A percentile compares a stretch with the other conserved stretches of the same genome.
phyloP scores from a whole-genome alignment of 352 stramenopile species.

The Nothophytophthora sp. region DNA sequence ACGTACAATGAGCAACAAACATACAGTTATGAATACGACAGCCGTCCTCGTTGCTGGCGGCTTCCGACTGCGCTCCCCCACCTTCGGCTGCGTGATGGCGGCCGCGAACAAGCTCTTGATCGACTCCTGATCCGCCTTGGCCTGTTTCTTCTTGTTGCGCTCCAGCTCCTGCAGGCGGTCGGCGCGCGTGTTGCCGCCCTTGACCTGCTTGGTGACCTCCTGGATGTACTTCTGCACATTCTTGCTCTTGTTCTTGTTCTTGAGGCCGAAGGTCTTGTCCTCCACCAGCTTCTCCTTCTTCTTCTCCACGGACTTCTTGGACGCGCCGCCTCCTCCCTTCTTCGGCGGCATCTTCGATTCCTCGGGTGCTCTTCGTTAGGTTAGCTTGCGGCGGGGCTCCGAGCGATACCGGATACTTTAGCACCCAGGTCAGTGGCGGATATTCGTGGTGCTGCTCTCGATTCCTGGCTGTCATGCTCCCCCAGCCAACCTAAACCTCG shows the following conservation, averaged over 20 bases:
- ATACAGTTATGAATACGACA: not conserved
- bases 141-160: slow-evolving; percentile 75
- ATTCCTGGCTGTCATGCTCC: slow-evolving; percentile 29
- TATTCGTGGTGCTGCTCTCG: slow-evolving; percentile 3
- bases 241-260: slow-evolving; percentile 99
- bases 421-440: not conserved
- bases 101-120: slow-evolving; percentile 85
- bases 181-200: slow-evolving; percentile 74
- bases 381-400: not conserved
- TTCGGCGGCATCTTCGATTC: slow-evolving; percentile 71
- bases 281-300: slow-evolving; percentile 94
- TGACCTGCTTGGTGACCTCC: slow-evolving; percentile 90
- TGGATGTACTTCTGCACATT: slow-evolving; percentile 95
- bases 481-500: too few relatives aligned
- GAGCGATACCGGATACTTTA: slow-evolving; percentile 12
- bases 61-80: too few relatives aligned
- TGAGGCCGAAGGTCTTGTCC: slow-evolving; percentile 99
- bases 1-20: slow-evolving; percentile 4
- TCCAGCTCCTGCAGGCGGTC: slow-evolving; percentile 81
- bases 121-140: slow-evolving; percentile 85
- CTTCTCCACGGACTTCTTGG: slow-evolving; percentile 91
- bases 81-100: slow-evolving; percentile 88
- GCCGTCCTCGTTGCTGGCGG: not conserved
- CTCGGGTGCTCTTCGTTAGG: not conserved
- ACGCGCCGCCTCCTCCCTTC: slow-evolving; percentile 50